These are phyloP conservation scores for Comarum palustre DNA, from an alignment of 306 rosid genomes.

Conservation along the genomic window DNA sequence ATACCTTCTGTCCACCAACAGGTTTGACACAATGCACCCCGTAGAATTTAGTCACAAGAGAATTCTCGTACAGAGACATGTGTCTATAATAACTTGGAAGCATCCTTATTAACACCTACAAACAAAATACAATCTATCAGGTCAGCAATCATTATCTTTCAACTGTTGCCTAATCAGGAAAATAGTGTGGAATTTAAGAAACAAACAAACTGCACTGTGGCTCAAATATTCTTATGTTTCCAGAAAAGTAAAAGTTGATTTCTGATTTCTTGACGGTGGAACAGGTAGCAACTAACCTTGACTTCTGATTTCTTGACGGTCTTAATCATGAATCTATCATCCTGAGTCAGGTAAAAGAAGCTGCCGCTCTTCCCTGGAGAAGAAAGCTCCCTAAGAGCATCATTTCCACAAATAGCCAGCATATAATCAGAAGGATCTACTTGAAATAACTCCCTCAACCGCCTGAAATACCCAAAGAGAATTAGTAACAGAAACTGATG, in stretches of 20 bases:
- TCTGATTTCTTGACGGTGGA: slow-evolving; percentile 94
- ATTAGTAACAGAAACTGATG: neutral
- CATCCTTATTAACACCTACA: slow-evolving; percentile 93
- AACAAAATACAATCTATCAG: slow-evolving; percentile 20
- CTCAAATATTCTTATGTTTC: neutral
- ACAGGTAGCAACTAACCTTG: slow-evolving; percentile 57
- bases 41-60: slow-evolving; percentile 85
- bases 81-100: slow-evolving; percentile 77
- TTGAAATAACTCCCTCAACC: slow-evolving; percentile 73
- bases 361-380: slow-evolving; percentile 99
- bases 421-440: slow-evolving; percentile 94
- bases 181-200: neutral
- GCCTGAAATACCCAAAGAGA: slow-evolving; percentile 47
- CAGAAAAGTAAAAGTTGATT: slow-evolving; percentile 38
- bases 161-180: neutral
- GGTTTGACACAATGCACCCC: slow-evolving; percentile 99
- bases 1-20: slow-evolving; percentile 88
- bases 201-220: neutral
- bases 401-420: slow-evolving; percentile 89
- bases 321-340: slow-evolving; percentile 90
- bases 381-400: slow-evolving; percentile 88
- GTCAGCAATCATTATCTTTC: neutral
- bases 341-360: slow-evolving; percentile 86
- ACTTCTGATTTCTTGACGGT: slow-evolving; percentile 95
- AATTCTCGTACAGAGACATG: slow-evolving; percentile 60